Evolutionary conservation across 1,284 basidiomycete genomes (phyloP).

Genomic region (Leccinum griseonigrum): DNA sequence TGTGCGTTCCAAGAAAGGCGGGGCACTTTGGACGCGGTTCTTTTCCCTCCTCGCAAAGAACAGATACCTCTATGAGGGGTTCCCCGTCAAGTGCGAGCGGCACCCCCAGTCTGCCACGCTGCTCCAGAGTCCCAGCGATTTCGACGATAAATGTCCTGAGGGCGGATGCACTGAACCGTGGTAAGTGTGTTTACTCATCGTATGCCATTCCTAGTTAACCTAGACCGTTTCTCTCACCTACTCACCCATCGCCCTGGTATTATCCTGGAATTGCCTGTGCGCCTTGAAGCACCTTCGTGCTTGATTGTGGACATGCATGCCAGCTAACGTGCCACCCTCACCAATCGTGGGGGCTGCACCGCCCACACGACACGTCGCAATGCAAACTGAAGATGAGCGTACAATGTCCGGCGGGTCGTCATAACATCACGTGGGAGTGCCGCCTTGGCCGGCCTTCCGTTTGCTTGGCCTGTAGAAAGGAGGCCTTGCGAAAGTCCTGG

Average conservation of each 20-base stretch:
- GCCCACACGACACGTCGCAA: constrained; percentile 35
- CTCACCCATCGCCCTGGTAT: neutral
- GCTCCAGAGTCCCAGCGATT: constrained; percentile 44
- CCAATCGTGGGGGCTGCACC: neutral
- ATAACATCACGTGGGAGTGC: constrained; percentile 17
- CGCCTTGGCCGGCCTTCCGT: neutral
- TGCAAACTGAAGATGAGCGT: constrained; percentile 19
- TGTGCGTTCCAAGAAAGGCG: constrained; percentile 46
- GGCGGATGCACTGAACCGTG: constrained; percentile 59
- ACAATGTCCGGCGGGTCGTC: constrained; percentile 6
- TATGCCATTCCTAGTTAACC: neutral
- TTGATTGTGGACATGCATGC: constrained; percentile 47
- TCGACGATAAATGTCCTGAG: constrained; percentile 53
- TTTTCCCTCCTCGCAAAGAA: constrained; percentile 27
- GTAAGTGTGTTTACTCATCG: constrained; percentile 33
- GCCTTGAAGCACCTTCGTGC: constrained; percentile 4
- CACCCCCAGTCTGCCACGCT: constrained; percentile 40
- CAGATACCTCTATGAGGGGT: neutral
- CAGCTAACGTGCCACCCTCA: constrained; percentile 50
- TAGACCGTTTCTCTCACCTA: neutral
- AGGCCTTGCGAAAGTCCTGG: neutral
- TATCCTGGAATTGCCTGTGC: neutral
- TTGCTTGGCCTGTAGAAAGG: constrained; percentile 9
- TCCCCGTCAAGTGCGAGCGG: constrained; percentile 41
- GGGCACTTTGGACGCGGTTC: constrained; percentile 46